Evolutionary conservation across 148 eudicot species (phyloP), one percentile per base, ranked within the genome.

Genomic region (Hydrangea macrophylla): DNA sequence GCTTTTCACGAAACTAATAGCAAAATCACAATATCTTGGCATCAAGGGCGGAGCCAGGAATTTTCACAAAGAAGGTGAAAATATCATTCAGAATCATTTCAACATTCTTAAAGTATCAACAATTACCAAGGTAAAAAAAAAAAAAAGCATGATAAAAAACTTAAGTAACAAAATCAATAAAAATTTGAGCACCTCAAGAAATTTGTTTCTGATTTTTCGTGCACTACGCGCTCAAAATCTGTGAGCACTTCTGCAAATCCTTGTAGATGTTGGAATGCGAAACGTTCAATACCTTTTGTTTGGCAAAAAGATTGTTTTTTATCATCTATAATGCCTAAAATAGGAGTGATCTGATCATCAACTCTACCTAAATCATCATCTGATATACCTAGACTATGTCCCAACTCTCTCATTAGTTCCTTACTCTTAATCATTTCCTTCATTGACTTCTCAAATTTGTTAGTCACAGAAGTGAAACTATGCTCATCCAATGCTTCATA

Each of bases 141-240:
- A n/a, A n/a, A n/a, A n/a, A n/a, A n/a, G n/a, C n/a, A n/a, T n/a
- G n/a, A n/a, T n/a, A n/a, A n/a, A n/a, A n/a, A n/a, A n/a, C n/a
- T n/a, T n/a, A n/a, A n/a, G n/a, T n/a, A n/a, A n/a, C n/a, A n/a
- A n/a, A n/a, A n/a, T n/a, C n/a, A n/a, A n/a, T n/a, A 54, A 51
- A 23, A 45, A 48, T 1, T 56, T 53, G 51, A 26, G 36, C 80
- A 88, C 94, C 94, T 88, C 56, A 60, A 27, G 45, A 40, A 51
- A 55, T 76, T 74, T 30, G 50, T 36, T 25, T 75, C 66, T 22
- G 86, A 61, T 65, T 82, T 82, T 68, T 80, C 75, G 9, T 75
- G 71, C 55, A 76, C 60, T 45, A 15, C 9, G 15, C 6, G 33
- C 69, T 81, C 90, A 17, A 83, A 69, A 25, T 64, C 76, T 40